phyloP scores from a whole-genome alignment of 2,329 filamentous ascomycete genomes.

The Lasiodiplodia citricola region DNA sequence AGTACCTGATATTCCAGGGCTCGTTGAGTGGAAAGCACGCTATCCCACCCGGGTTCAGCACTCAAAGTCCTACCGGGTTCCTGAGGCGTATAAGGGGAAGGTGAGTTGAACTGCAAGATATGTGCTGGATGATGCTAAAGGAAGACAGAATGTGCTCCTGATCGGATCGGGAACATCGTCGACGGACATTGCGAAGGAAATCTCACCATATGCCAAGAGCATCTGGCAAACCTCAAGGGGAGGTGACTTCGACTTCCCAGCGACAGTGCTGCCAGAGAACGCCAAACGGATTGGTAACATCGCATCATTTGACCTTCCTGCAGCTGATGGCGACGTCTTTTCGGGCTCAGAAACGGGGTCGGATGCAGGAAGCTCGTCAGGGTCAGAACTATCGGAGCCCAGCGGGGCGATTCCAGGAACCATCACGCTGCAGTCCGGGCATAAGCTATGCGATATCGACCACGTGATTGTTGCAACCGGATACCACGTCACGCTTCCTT shows the following conservation, averaged over 20 bases:
- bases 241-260: constrained; percentile 64
- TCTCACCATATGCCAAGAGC: constrained; percentile 50
- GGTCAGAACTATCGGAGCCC: constrained; percentile 4
- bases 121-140: constrained; percentile 31
- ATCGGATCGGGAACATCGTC: constrained; percentile 63
- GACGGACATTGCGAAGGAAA: constrained; percentile 59
- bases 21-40: constrained; percentile 52
- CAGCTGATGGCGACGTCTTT: not conserved
- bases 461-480: constrained; percentile 70
- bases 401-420: constrained; percentile 54
- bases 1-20: constrained; percentile 56
- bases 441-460: constrained; percentile 61
- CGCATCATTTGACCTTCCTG: constrained; percentile 48
- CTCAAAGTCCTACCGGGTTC: constrained; percentile 58
- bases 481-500: constrained; percentile 71
- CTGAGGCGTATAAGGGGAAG: constrained; percentile 58
- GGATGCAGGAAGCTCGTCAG: constrained; percentile 1
- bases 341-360: constrained; percentile 10
- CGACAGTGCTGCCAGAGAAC: constrained; percentile 59
- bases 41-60: constrained; percentile 56
- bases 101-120: constrained; percentile 43
- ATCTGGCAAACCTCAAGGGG: constrained; percentile 64
- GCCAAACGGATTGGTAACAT: constrained; percentile 60
- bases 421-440: constrained; percentile 60
- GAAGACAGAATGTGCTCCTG: constrained; percentile 56